These are phyloP conservation scores for Yarrowia porcina DNA, from an alignment of 805 yeast species.

Conservation along the genomic window DNA sequence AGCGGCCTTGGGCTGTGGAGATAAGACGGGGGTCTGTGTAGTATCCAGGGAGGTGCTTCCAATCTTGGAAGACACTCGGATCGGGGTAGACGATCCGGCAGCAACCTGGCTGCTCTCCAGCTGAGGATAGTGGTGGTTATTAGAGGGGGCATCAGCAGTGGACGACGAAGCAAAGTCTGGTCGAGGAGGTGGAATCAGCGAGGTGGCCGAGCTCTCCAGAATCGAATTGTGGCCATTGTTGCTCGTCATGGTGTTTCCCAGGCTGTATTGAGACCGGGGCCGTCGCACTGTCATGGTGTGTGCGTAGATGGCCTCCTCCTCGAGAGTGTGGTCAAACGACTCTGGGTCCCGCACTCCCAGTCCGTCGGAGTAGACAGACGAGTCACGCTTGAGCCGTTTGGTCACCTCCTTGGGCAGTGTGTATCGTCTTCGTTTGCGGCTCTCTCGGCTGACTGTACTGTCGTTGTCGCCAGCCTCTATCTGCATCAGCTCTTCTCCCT, in stretches of 20 bases:
- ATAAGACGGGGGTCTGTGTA: background rate
- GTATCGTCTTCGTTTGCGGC: constrained; percentile 3
- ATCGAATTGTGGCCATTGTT: background rate
- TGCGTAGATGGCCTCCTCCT: constrained; percentile 4
- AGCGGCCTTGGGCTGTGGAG: background rate
- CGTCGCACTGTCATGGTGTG: background rate
- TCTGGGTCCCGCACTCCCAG: background rate
- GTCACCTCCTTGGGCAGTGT: constrained; percentile 11
- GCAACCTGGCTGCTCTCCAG: background rate
- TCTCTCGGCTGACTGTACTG: background rate
- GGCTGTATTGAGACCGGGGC: background rate
- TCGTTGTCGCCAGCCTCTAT: background rate
- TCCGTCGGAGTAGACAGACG: constrained; percentile 9
- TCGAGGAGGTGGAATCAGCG: background rate
- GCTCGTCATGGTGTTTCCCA: background rate
- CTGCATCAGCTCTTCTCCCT: background rate
- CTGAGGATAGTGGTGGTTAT: constrained; percentile 1
- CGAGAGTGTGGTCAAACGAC: background rate
- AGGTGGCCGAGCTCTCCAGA: background rate
- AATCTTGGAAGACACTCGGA: background rate
- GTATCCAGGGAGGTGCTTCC: background rate
- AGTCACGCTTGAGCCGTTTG: constrained; percentile 16
- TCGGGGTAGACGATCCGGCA: background rate
- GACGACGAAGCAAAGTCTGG: background rate
- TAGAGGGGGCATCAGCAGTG: background rate